These are phyloP conservation scores for Sporothrix schenckii DNA, from an alignment of 2,329 filamentous ascomycete genomes.

Conservation along the genomic window DNA sequence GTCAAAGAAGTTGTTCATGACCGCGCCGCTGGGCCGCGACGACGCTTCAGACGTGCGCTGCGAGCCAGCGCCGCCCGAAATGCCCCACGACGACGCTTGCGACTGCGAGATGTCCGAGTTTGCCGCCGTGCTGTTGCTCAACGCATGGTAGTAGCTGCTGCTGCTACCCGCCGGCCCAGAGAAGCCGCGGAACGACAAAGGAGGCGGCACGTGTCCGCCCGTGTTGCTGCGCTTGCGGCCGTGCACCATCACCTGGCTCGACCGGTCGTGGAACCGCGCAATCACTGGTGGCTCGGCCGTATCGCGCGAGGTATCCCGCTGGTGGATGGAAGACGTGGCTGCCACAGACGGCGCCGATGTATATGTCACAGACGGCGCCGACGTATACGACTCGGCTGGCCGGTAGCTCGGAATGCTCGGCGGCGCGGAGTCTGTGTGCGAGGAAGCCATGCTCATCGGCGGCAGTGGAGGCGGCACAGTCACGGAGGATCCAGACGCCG, in stretches of 20 bases:
- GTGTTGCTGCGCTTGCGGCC: constrained; percentile 89
- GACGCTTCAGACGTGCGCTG: constrained; percentile 61
- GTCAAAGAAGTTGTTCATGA: constrained; percentile 72
- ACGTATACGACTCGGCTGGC: constrained; percentile 46
- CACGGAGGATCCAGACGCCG: constrained; percentile 38
- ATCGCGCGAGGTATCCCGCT: constrained; percentile 57
- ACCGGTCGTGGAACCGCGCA: constrained; percentile 63
- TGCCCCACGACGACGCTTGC: constrained; percentile 50
- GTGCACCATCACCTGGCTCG: constrained; percentile 58
- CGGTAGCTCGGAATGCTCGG: constrained; percentile 55
- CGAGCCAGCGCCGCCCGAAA: constrained; percentile 40
- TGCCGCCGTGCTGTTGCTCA: constrained; percentile 61
- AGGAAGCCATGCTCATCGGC: constrained; percentile 38
- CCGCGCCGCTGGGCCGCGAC: constrained; percentile 47
- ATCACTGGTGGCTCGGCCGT: constrained; percentile 73
- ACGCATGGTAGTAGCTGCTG: constrained; percentile 49
- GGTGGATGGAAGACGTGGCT: constrained; percentile 44
- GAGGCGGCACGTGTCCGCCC: constrained; percentile 70
- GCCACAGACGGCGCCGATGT: constrained; percentile 39
- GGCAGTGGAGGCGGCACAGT: constrained; percentile 32
- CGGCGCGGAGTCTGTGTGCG: constrained; percentile 49
- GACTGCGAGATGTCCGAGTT: constrained; percentile 60
- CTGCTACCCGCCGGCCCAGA: constrained; percentile 56
- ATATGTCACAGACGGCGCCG: constrained; percentile 39
- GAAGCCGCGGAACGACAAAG: constrained; percentile 77